Base-by-base conservation (phyloP, 2,329 filamentous ascomycete species). In the Aureobasidium sp. region DNA sequence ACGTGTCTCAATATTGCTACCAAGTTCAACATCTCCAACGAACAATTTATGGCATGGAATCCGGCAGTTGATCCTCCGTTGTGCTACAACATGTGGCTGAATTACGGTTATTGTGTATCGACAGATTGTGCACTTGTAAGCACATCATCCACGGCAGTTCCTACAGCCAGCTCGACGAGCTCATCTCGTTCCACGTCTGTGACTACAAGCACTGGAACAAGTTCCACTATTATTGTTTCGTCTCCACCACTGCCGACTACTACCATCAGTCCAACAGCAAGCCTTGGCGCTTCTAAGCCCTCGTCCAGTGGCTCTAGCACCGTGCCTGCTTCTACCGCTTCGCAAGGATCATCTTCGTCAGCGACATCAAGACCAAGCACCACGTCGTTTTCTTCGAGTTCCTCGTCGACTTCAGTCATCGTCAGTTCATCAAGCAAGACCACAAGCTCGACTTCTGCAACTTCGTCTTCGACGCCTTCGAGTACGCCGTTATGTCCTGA, bases 211-310 rank as follows among this genome's bases (percentile, higher is more conserved):
- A 77, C 77, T 17, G 62, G 69, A 7, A 67, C 69, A 17, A 76
- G 75, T 4, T 76, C 47, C 81, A 81, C 72, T 81, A 82, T 69
- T 77, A 76, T 24, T 79, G 79, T 24, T 60, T 62, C 22, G 67
- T 66, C 60, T 67, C 67, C 40, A 72, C 77, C 63, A 68, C 77
- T 14, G 71, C 75, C 50, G 70, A 73, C 60, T 53, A 68, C 59
- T 45, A 58, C 40, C 1, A 39, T 58, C 14, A 39, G 42, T 27
- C 54, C 54, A 19, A 47, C 54, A 9, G 39, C 54, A 15, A 44
- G 17, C 42, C 17, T 12, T 22, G 45, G 27, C 19, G 15, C 31
- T 37, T 27, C 40, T 8, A 47, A 12, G 2, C 5, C 52, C 2
- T 35, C 39, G n/a, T 45, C 40, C 27, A 44, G 24, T 19, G 6